Conservation (phyloP, 331 rosid species). For the Spiraea crenata region DNA sequence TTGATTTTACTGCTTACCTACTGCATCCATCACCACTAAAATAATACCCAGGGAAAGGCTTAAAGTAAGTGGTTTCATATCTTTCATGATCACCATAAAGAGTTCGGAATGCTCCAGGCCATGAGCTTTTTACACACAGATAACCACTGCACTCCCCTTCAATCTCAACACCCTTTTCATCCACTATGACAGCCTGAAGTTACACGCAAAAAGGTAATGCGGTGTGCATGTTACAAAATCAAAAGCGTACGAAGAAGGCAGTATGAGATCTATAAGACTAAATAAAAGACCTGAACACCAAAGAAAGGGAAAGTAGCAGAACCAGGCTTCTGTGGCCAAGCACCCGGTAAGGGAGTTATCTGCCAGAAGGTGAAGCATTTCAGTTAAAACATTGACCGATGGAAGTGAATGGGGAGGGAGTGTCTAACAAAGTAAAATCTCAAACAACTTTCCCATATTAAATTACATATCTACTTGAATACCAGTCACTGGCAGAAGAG, state of each 20-base stretch:
- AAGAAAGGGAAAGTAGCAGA: slow-evolving; percentile 98
- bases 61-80: slow-evolving; percentile 94
- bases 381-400: background rate
- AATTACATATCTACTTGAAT: background rate
- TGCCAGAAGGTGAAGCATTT: slow-evolving; percentile 32
- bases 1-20: slow-evolving; percentile 42
- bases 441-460: background rate
- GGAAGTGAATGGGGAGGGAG: background rate
- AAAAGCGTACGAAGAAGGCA: slow-evolving; percentile 4
- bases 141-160: slow-evolving; percentile 95
- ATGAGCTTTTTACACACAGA: slow-evolving; percentile 79
- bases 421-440: slow-evolving; percentile 6
- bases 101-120: slow-evolving; percentile 99
- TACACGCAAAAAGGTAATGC: slow-evolving; percentile 24
- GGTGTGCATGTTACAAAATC: slow-evolving; percentile 14
- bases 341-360: slow-evolving; percentile 97
- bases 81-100: slow-evolving; percentile 94
- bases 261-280: slow-evolving; percentile 13
- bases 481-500: background rate
- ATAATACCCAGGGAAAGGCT: slow-evolving; percentile 93
- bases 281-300: slow-evolving; percentile 78
- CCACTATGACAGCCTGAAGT: slow-evolving; percentile 81
- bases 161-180: slow-evolving; percentile 88
- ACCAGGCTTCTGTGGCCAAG: slow-evolving; percentile 99
- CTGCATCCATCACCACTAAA: slow-evolving; percentile 98